phyloP scores from a whole-genome alignment of 2,329 filamentous ascomycete species.

The Fusarium sp. region DNA sequence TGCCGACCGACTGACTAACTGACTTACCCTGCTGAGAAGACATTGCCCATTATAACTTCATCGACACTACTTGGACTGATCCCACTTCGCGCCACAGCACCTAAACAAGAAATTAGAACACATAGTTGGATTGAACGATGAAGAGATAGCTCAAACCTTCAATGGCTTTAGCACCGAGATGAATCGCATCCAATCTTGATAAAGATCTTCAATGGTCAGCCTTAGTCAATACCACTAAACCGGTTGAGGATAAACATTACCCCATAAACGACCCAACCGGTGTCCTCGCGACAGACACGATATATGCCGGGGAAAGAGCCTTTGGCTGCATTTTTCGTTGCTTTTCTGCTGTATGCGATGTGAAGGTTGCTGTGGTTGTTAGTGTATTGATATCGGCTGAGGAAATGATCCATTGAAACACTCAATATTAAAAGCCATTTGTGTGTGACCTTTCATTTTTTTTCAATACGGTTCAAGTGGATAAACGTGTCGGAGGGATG shows the following conservation, averaged over 20 bases:
- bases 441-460: not conserved
- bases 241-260: slow-evolving; percentile 59
- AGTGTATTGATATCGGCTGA: not conserved
- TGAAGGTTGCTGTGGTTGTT: not conserved
- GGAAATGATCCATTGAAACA: not conserved
- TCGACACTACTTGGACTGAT: slow-evolving; percentile 92
- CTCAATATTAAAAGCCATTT: not conserved
- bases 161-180: slow-evolving; percentile 91
- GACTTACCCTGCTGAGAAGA: slow-evolving; percentile 90
- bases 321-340: not conserved
- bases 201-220: slow-evolving; percentile 72
- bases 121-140: not conserved
- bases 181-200: slow-evolving; percentile 84
- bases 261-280: slow-evolving; percentile 95
- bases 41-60: slow-evolving; percentile 98
- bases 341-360: not conserved
- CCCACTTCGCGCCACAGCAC: slow-evolving; percentile 85
- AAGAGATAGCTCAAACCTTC: slow-evolving; percentile 73
- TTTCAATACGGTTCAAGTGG: not conserved
- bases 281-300: slow-evolving; percentile 90
- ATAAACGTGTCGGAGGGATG: not conserved
- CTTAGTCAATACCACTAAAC: not conserved
- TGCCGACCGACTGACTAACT: not conserved
- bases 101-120: slow-evolving; percentile 51
- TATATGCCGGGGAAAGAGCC: slow-evolving; percentile 85